These are phyloP conservation scores for Allium fistulosum DNA, from an alignment of 106 monocot genomes.

Conservation along the genomic window DNA sequence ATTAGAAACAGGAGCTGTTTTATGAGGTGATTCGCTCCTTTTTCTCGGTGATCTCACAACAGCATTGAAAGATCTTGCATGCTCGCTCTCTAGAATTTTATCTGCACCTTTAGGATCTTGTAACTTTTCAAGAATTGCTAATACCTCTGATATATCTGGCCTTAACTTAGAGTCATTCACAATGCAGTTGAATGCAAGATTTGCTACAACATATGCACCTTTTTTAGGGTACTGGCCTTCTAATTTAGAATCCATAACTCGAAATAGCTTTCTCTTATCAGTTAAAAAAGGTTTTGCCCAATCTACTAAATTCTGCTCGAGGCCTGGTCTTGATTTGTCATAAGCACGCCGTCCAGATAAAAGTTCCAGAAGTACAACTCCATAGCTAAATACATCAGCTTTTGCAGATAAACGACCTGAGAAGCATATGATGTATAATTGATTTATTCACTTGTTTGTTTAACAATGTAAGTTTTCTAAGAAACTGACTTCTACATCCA, in stretches of 20 bases:
- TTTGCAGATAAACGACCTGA: conserved; percentile 28
- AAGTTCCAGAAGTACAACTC: conserved; percentile 35
- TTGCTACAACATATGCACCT: conserved; percentile 15
- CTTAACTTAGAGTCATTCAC: conserved; percentile 13
- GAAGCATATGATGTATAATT: neutral
- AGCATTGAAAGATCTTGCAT: neutral
- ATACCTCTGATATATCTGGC: conserved; percentile 23
- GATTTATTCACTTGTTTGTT: no score
- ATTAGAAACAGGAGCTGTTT: neutral
- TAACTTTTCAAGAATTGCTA: conserved; percentile 15
- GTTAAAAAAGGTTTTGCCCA: conserved; percentile 25
- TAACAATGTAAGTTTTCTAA: no score
- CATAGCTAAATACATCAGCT: conserved; percentile 41
- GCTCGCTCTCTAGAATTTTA: neutral
- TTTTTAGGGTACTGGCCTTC: conserved; percentile 21
- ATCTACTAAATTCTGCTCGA: conserved; percentile 32
- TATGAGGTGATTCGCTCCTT: neutral
- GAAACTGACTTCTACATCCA: no score
- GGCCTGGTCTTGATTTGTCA: conserved; percentile 13
- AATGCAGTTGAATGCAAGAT: conserved; percentile 21
- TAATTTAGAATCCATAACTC: conserved; percentile 21
- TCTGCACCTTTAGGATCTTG: conserved; percentile 3
- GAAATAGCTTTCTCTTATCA: conserved; percentile 20
- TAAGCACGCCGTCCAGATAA: conserved; percentile 26
- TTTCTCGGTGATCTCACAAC: neutral